Base-by-base conservation (phyloP, 805 yeast species). In the Jamesozyma gamospora region DNA sequence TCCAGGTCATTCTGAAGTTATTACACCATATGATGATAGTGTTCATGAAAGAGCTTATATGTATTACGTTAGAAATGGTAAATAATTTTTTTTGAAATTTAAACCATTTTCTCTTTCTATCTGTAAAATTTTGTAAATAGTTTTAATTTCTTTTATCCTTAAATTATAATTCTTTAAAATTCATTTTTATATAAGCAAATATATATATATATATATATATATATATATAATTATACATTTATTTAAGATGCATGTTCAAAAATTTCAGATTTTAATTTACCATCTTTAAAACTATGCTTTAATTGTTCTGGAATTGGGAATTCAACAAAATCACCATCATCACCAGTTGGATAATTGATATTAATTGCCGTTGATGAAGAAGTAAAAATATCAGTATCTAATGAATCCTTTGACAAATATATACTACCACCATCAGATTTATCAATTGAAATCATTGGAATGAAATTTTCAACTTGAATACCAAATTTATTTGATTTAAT, bases 1-100 rank as follows among this genome's bases (percentile, higher is more conserved):
- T 61, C 96, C 96, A 6, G 96, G 96, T 41, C 88, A 84, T 57
- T 82, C 95, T 26, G 98, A 92, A 68, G 94, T 92, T 43, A 83
- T 92, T 46, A 70, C 95, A 41, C 98, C 98, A 40, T 85, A 81
- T 62, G 79, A 80, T 29, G 70, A 76, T 46, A 79, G 78, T 43
- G 76, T 79, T 48, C 96, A 90, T 55, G 92, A 88, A 66, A 77
- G 94, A 62, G 95, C 96, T 31, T 88, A 83, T 70, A 82, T 87
- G 92, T 87, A 80, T 75, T 90, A 90, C 65, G 75, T 75, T 37
- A 79, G 87, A 71, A 78, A 75, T 56, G 84, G 88, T 40, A 67
- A 62, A 57, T 62, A 47, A 46, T 10, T 34, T 30, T 26, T 12
- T n/a, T 12, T 27, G 10, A 12, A 27, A 27, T 27, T n/a, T n/a